Conservation (phyloP, 768 basidiomycete species). For the Phaeotremella fagi region DNA sequence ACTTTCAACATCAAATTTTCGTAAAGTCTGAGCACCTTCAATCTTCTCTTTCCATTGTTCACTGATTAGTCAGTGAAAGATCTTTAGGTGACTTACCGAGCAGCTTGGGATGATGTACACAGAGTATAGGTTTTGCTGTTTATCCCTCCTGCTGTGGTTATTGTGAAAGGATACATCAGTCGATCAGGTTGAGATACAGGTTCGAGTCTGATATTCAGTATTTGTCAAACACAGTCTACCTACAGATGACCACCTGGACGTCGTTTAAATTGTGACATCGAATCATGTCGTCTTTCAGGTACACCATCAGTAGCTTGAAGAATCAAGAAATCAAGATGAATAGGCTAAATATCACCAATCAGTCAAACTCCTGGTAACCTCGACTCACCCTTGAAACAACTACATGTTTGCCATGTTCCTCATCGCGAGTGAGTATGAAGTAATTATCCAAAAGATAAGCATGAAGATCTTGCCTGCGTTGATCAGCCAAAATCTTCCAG, state of each 20-base stretch:
- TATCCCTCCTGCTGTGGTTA: constrained; percentile 14
- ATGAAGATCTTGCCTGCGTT: constrained; percentile 39
- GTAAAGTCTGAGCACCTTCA: constrained; percentile 31
- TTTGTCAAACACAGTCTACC: neutral
- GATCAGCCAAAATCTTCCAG: neutral
- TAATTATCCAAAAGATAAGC: constrained; percentile 43
- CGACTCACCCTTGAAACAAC: constrained; percentile 37
- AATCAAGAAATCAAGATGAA: constrained; percentile 38
- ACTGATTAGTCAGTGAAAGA: constrained; percentile 3
- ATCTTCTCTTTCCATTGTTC: constrained; percentile 39
- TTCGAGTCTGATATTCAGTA: constrained; percentile 12
- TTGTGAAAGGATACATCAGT: constrained; percentile 42
- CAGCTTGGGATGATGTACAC: constrained; percentile 26
- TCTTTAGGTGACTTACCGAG: constrained; percentile 12
- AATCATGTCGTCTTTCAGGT: constrained; percentile 38
- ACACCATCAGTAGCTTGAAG: constrained; percentile 27
- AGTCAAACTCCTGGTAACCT: neutral
- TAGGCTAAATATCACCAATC: constrained; percentile 22
- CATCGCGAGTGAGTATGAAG: constrained; percentile 38
- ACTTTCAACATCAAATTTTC: constrained; percentile 38
- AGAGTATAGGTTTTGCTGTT: constrained; percentile 34
- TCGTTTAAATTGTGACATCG: constrained; percentile 10
- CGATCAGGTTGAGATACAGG: constrained; percentile 27
- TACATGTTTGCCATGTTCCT: constrained; percentile 38
- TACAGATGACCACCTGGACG: constrained; percentile 6